Evolutionary conservation across 2,329 filamentous ascomycete genomes (phyloP).

Genomic region (Metarhizium brunneum): DNA sequence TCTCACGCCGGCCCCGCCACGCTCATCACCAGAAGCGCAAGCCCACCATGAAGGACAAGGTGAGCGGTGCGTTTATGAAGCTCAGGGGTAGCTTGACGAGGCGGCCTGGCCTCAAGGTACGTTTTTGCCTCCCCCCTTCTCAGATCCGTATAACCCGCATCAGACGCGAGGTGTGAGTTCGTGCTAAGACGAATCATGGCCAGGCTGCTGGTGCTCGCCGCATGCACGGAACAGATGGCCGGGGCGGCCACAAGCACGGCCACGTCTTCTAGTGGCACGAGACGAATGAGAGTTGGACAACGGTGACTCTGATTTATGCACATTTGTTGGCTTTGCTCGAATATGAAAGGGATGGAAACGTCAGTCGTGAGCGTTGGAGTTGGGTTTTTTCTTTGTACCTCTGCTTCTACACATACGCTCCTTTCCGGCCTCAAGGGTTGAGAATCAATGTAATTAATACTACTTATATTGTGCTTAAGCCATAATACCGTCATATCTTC

Average conservation of each 20-base stretch:
- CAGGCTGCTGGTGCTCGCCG: constrained; percentile 64
- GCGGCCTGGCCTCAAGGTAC: constrained; percentile 61
- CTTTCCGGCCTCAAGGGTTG: not conserved
- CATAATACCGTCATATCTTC: not conserved
- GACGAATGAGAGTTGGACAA: not conserved
- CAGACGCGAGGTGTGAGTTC: not conserved
- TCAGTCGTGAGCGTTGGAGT: not conserved
- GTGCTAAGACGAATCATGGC: not conserved
- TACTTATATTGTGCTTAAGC: not conserved
- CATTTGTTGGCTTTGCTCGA: not conserved
- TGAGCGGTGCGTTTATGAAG: constrained; percentile 66
- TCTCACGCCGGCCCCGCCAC: constrained; percentile 27
- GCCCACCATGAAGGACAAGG: constrained; percentile 64
- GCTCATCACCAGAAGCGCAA: constrained; percentile 58
- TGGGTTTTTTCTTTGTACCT: not conserved
- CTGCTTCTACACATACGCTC: not conserved
- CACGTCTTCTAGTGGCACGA: not conserved
- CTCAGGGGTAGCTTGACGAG: constrained; percentile 61
- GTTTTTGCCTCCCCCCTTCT: constrained; percentile 4
- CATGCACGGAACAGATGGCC: constrained; percentile 67
- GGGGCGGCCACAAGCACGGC: constrained; percentile 33
- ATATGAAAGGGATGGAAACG: not conserved
- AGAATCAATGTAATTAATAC: not conserved
- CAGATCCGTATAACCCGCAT: not conserved
- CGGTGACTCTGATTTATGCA: not conserved